phyloP scores from a whole-genome alignment of 2,329 filamentous ascomycete genomes.

The Thyridium curvatum region DNA sequence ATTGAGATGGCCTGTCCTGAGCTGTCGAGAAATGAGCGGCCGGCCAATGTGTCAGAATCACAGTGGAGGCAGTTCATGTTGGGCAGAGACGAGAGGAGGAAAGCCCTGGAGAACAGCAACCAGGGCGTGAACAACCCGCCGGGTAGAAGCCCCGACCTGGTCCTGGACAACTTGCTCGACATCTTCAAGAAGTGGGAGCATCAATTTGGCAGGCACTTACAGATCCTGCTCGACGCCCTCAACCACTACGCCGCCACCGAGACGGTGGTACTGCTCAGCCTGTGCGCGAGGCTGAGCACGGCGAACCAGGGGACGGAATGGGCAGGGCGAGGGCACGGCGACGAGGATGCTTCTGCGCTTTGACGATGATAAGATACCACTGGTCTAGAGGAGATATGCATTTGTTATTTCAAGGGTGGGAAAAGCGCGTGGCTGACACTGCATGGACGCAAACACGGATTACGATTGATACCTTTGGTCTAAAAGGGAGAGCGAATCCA shows the following conservation, averaged over 20 bases:
- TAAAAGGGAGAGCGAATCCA: too few species aligned
- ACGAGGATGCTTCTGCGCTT: slow-evolving; percentile 30
- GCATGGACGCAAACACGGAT: too few species aligned
- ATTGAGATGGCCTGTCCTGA: slow-evolving; percentile 80
- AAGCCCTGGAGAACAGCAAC: slow-evolving; percentile 14
- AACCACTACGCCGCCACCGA: slow-evolving; percentile 98
- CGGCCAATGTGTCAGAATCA: slow-evolving; percentile 51
- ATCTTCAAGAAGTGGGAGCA: slow-evolving; percentile 87
- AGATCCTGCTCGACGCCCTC: slow-evolving; percentile 87
- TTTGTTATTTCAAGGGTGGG: too few species aligned
- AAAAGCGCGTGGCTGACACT: too few species aligned
- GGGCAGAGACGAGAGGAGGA: slow-evolving; percentile 33
- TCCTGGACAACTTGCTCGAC: slow-evolving; percentile 58
- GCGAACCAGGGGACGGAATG: slow-evolving; percentile 71
- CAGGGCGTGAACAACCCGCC: slow-evolving; percentile 23
- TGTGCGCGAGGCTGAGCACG: slow-evolving; percentile 77
- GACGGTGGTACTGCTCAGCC: slow-evolving; percentile 84
- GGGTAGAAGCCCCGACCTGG: slow-evolving; percentile 24
- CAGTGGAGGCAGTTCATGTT: slow-evolving; percentile 55
- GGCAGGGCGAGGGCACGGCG: slow-evolving; percentile 52
- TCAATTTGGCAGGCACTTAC: slow-evolving; percentile 86
- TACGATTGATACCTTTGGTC: too few species aligned
- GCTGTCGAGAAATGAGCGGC: slow-evolving; percentile 52
- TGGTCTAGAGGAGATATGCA: too few species aligned
- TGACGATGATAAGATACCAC: background rate